These are phyloP conservation scores for Citrus medica DNA, from an alignment of 345 rosid genomes.

Conservation along the genomic window DNA sequence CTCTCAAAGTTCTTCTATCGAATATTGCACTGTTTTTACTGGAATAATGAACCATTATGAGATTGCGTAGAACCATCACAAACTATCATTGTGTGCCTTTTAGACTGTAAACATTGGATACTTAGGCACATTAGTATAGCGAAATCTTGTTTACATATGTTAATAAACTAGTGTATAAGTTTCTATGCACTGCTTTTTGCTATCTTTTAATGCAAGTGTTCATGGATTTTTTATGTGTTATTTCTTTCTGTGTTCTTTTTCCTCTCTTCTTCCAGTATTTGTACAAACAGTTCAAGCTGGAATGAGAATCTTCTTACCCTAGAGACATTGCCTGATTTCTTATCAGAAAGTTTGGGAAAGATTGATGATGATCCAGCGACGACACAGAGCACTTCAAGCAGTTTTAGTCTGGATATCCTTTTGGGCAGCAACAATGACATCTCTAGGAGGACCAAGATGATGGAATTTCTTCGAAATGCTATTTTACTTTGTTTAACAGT, in stretches of 20 bases:
- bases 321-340: slow-evolving; percentile 60
- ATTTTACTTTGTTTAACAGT: slow-evolving; percentile 63
- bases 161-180: not conserved
- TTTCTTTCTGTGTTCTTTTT: not conserved
- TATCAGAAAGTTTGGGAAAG: slow-evolving; percentile 48
- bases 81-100: not conserved
- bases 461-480: slow-evolving; percentile 86
- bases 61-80: not conserved
- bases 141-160: not conserved
- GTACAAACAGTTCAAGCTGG: slow-evolving; percentile 86
- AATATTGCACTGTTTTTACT: not conserved
- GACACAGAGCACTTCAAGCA: slow-evolving; percentile 27
- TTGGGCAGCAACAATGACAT: slow-evolving; percentile 40
- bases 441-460: slow-evolving; percentile 50
- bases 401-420: slow-evolving; percentile 44
- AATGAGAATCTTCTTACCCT: slow-evolving; percentile 57
- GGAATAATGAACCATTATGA: not conserved
- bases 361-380: slow-evolving; percentile 30
- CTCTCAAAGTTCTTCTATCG: not conserved
- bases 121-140: not conserved
- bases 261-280: slow-evolving; percentile 38
- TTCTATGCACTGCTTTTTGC: not conserved
- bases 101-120: not conserved
- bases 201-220: slow-evolving; percentile 6
- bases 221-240: not conserved